A percentile compares a stretch with the other conserved stretches of the same genome.
These are phyloP conservation scores for Hamigera avellanea DNA, from an alignment of 495 filamentous ascomycete species.

Conservation along the genomic window DNA sequence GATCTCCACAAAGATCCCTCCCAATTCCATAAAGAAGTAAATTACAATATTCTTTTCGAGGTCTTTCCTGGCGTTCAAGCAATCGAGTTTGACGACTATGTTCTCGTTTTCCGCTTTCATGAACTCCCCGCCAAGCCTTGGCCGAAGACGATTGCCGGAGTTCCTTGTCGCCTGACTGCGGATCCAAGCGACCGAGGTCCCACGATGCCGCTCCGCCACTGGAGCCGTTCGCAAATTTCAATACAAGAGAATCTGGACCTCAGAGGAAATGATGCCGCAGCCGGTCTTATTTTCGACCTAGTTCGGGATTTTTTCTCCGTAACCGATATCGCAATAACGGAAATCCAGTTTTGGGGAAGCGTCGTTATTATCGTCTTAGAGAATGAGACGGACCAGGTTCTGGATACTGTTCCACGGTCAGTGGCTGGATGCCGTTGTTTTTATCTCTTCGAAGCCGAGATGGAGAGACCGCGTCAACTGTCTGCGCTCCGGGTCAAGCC, in stretches of 20 bases:
- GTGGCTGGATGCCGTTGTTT: not conserved
- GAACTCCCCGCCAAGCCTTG: conserved; percentile 3
- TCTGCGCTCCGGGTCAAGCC: not conserved
- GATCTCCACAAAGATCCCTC: not conserved
- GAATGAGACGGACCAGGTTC: conserved; percentile 1
- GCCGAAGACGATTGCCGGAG: conserved; percentile 3
- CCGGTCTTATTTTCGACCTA: conserved; percentile 1
- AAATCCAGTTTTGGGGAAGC: conserved; percentile 5
- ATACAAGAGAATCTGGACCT: conserved; percentile 2
- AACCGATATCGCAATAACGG: conserved; percentile 2
- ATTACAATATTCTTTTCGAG: not conserved
- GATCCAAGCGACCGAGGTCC: conserved; percentile 1
- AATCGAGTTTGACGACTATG: conserved; percentile 1
- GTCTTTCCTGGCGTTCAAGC: not conserved
- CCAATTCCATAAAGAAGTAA: not conserved
- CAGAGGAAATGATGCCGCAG: conserved; percentile 1
- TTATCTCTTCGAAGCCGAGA: not conserved
- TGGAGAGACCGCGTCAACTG: not conserved
- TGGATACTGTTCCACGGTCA: conserved; percentile 1
- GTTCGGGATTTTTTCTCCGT: conserved; percentile 2
- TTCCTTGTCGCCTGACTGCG: conserved; percentile 4
- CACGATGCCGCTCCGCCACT: not conserved
- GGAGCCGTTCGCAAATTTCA: not conserved
- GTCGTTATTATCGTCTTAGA: conserved; percentile 1
- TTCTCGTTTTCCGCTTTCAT: conserved; percentile 2